Evolutionary conservation across 257 asterid genomes (phyloP).

Genomic region (Rubia yunnanensis): DNA sequence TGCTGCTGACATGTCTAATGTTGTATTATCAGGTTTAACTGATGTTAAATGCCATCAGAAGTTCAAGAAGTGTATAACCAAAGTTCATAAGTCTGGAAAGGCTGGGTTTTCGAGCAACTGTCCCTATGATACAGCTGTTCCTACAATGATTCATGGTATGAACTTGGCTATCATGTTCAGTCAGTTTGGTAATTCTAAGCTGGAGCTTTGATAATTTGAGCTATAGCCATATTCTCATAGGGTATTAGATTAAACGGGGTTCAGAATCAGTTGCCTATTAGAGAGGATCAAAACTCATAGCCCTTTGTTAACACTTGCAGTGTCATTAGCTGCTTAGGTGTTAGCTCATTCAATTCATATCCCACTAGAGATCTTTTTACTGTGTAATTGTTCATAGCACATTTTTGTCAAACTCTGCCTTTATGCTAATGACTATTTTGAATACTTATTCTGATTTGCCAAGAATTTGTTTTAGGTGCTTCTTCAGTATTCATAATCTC

Average conservation of each 20-base stretch:
- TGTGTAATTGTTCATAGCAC: not conserved
- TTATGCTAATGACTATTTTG: not conserved
- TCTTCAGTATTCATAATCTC: not conserved
- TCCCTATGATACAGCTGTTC: slow-evolving; percentile 61
- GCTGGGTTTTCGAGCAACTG: slow-evolving; percentile 61
- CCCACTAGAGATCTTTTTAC: not conserved
- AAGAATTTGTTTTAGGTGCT: not conserved
- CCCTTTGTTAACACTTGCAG: no score
- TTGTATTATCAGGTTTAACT: slow-evolving; percentile 43
- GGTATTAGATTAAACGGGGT: not conserved
- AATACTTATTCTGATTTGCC: not conserved
- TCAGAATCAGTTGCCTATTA: not conserved
- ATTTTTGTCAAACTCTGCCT: not conserved
- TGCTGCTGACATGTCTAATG: not conserved
- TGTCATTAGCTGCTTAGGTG: no score
- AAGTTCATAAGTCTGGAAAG: slow-evolving; percentile 73
- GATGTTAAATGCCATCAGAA: slow-evolving; percentile 75
- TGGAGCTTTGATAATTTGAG: slow-evolving; percentile 36
- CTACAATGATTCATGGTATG: slow-evolving; percentile 87
- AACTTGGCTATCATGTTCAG: slow-evolving; percentile 76
- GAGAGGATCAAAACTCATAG: not conserved
- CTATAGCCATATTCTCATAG: not conserved
- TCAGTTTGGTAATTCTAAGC: slow-evolving; percentile 47
- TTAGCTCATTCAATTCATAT: not conserved
- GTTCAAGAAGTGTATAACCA: slow-evolving; percentile 72